A percentile compares a stretch with the other conserved stretches of the same genome.
These are phyloP conservation scores for Limnanthes douglasii DNA, from an alignment of 345 rosid species.

Conservation along the genomic window DNA sequence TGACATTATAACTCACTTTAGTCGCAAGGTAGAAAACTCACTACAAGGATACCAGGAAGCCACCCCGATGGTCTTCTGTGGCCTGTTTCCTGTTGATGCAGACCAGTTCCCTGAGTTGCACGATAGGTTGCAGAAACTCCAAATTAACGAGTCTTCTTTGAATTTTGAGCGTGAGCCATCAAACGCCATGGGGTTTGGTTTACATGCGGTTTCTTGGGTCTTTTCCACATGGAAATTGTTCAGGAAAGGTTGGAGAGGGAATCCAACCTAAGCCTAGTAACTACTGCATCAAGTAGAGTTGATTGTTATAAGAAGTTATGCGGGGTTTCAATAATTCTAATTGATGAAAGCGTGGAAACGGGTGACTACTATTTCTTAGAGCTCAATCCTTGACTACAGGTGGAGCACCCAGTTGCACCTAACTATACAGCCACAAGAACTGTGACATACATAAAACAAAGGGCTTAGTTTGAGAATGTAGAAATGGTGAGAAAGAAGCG, in stretches of 20 bases:
- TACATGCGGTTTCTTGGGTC: conserved; percentile 98
- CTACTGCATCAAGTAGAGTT: conserved; percentile 99
- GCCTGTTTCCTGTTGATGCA: conserved; percentile 96
- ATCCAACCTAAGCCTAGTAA: conserved; percentile 85
- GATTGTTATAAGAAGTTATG: no score
- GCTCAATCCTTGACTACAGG: no score
- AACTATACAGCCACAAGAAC: no score
- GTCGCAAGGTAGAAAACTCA: conserved; percentile 59
- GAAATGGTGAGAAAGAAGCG: no score
- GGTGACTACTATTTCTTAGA: no score
- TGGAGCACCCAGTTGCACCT: no score
- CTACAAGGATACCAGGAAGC: conserved; percentile 95
- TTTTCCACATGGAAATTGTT: conserved; percentile 99
- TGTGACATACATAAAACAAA: no score
- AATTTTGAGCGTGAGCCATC: conserved; percentile 99
- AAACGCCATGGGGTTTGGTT: conserved; percentile 99
- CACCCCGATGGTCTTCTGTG: conserved; percentile 98
- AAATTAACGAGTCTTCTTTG: conserved; percentile 92
- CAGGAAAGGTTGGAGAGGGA: conserved; percentile 99
- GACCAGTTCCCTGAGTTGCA: conserved; percentile 96
- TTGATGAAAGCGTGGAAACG: no score
- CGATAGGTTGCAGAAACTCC: conserved; percentile 91
- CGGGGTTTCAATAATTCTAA: no score
- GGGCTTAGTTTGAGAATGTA: no score
- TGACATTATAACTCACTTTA: conserved; percentile 62